A percentile compares a stretch with the other conserved stretches of the same genome.
phyloP scores from a whole-genome alignment of 176 grass and related monocot species.

The Aegilops sharonensis region DNA sequence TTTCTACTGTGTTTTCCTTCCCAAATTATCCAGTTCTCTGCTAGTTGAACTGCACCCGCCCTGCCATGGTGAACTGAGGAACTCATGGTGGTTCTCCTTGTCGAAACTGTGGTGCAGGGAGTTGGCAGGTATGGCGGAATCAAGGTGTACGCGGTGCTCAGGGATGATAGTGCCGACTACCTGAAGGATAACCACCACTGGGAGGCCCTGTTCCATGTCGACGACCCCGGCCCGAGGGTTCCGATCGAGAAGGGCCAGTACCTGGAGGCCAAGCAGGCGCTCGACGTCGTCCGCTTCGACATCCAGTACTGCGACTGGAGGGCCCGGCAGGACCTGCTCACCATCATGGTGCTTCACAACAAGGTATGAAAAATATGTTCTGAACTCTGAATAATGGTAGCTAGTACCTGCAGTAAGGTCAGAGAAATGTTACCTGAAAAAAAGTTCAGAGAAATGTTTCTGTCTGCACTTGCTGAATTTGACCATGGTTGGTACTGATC shows the following conservation, averaged over 20 bases:
- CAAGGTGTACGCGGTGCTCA: slow-evolving; percentile 75
- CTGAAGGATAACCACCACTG: slow-evolving; percentile 51
- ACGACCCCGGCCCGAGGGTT: slow-evolving; percentile 79
- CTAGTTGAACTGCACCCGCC: neutral
- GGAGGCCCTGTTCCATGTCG: slow-evolving; percentile 80
- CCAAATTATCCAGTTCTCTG: neutral
- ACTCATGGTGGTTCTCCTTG: neutral
- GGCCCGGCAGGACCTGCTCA: slow-evolving; percentile 82
- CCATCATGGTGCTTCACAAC: slow-evolving; percentile 90
- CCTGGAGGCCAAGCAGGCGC: slow-evolving; percentile 81
- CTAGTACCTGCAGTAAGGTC: neutral
- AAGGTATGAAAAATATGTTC: slow-evolving; percentile 49
- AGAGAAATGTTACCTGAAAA: neutral
- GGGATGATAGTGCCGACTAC: slow-evolving; percentile 50
- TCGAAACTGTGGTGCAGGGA: slow-evolving; percentile 35
- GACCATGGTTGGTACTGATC: neutral
- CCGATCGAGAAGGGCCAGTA: slow-evolving; percentile 64
- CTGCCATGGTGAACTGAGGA: neutral
- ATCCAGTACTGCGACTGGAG: slow-evolving; percentile 99
- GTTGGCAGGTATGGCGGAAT: slow-evolving; percentile 66
- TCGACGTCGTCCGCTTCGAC: slow-evolving; percentile 89
- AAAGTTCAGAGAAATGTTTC: neutral
- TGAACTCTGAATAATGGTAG: neutral
- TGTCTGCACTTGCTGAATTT: neutral
- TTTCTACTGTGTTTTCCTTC: neutral